Conservation (phyloP, 768 basidiomycete species). For the Paxillus involutus region DNA sequence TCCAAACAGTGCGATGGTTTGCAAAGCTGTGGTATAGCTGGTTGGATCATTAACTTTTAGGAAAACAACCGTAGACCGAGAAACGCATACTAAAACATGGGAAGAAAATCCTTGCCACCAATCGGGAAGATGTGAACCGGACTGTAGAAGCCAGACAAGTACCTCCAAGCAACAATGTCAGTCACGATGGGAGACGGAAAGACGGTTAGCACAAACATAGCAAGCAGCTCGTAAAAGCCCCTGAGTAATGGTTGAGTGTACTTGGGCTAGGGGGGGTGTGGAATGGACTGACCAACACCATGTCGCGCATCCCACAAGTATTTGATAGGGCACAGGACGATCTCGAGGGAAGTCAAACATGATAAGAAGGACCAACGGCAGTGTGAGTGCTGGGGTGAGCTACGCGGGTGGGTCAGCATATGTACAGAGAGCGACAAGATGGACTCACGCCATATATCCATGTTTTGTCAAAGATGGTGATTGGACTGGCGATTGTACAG, state of each 20-base stretch:
- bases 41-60: constrained; percentile 4
- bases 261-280: not conserved
- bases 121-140: constrained; percentile 37
- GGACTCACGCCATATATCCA: constrained; percentile 55
- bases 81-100: constrained; percentile 34
- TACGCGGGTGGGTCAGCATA: constrained; percentile 15
- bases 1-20: constrained; percentile 71
- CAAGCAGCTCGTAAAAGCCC: constrained; percentile 60
- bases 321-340: constrained; percentile 58
- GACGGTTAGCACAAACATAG: constrained; percentile 32
- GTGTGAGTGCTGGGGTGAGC: constrained; percentile 58
- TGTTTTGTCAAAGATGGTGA: constrained; percentile 52
- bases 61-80: not conserved
- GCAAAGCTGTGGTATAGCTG: constrained; percentile 36
- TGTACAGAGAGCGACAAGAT: constrained; percentile 12
- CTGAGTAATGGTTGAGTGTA: constrained; percentile 30
- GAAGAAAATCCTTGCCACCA: constrained; percentile 40
- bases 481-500: constrained; percentile 46
- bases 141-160: constrained; percentile 43
- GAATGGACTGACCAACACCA: constrained; percentile 57
- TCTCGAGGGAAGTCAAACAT: constrained; percentile 73
- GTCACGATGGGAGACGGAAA: not conserved
- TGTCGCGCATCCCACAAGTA: constrained; percentile 52
- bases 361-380: constrained; percentile 66
- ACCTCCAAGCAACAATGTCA: constrained; percentile 27